Percentiles rank a stretch among this genome's conserved stretches.
These are phyloP conservation scores for Talaromyces funiculosus DNA, from an alignment of 2,329 filamentous ascomycete genomes.

Conservation along the genomic window DNA sequence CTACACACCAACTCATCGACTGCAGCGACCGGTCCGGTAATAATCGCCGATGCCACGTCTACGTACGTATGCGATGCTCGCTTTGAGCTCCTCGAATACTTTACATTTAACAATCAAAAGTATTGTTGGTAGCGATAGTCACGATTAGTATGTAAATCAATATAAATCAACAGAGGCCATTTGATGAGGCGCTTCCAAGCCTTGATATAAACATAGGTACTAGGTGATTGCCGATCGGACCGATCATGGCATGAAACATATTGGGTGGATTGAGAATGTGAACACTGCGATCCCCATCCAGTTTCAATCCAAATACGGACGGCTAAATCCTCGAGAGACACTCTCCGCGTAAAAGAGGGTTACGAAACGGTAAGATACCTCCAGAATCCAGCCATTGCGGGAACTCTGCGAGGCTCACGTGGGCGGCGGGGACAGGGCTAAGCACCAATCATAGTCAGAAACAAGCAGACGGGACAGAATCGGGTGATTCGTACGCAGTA, in stretches of 20 bases:
- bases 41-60: not conserved
- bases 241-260: not conserved
- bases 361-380: not conserved
- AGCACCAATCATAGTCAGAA: not conserved
- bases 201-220: not conserved
- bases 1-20: not conserved
- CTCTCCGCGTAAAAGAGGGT: not conserved
- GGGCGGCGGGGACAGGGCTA: not conserved
- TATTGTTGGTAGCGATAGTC: not conserved
- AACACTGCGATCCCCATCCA: not conserved
- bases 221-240: not conserved
- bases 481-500: not conserved
- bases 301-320: not conserved
- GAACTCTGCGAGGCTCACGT: constrained; percentile 2
- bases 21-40: not conserved
- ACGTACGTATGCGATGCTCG: not conserved
- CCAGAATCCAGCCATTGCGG: not conserved
- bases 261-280: not conserved
- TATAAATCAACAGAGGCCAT: not conserved
- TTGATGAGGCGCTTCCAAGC: not conserved
- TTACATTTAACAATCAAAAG: not conserved
- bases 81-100: not conserved
- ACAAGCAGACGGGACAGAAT: not conserved
- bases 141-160: not conserved
- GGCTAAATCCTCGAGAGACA: not conserved